phyloP scores from a whole-genome alignment of 2,329 filamentous ascomycete species.

The Penicillium hordei region DNA sequence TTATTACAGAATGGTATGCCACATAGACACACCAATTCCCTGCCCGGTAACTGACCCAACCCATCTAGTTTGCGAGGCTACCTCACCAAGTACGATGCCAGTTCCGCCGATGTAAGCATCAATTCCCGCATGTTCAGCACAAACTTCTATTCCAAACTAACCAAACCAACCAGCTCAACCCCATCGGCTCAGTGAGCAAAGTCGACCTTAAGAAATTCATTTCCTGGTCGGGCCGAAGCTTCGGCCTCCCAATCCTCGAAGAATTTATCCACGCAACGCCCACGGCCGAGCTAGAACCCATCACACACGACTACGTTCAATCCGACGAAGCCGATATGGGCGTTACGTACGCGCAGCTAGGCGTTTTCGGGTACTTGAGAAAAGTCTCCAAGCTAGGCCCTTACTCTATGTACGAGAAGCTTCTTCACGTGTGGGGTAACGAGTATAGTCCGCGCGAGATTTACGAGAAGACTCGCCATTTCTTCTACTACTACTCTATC shows the following conservation, averaged over 20 bases:
- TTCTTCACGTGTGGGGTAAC: slow-evolving; percentile 53
- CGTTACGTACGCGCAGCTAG: slow-evolving; percentile 56
- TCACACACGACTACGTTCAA: slow-evolving; percentile 45
- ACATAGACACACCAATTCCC: neutral
- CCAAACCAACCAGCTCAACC: slow-evolving; percentile 27
- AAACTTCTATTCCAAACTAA: neutral
- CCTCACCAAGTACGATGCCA: slow-evolving; percentile 69
- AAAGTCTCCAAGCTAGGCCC: slow-evolving; percentile 57
- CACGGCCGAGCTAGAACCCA: slow-evolving; percentile 65
- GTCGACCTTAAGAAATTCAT: slow-evolving; percentile 72
- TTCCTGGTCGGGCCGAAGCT: slow-evolving; percentile 59
- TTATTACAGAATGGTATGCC: slow-evolving; percentile 30
- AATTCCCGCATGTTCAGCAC: neutral
- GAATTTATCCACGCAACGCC: slow-evolving; percentile 65
- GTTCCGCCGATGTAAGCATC: slow-evolving; percentile 46
- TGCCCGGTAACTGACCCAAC: slow-evolving; percentile 20
- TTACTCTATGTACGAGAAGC: slow-evolving; percentile 55
- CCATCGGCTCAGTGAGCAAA: slow-evolving; percentile 57
- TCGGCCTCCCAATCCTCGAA: slow-evolving; percentile 63
- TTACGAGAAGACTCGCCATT: slow-evolving; percentile 49
- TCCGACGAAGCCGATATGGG: slow-evolving; percentile 48
- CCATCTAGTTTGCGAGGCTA: slow-evolving; percentile 45
- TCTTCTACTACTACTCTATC: slow-evolving; percentile 55
- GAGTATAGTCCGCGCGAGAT: slow-evolving; percentile 45
- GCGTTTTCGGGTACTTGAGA: slow-evolving; percentile 53